phyloP scores from a whole-genome alignment of 2,329 filamentous ascomycete genomes.

The Aspergillus costaricaensis region DNA sequence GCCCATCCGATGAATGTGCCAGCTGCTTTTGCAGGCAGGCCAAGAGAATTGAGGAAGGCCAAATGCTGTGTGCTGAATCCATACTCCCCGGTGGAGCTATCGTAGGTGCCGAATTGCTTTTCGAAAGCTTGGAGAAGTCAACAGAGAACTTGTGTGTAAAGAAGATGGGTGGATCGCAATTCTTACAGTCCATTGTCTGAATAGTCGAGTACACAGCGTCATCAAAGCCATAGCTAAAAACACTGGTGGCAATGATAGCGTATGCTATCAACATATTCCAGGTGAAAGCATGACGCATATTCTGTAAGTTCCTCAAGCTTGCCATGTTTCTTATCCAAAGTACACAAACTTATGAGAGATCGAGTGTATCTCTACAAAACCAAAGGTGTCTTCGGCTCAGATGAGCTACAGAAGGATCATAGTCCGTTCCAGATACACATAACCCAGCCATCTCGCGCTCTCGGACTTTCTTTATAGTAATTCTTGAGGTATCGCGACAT shows the following conservation, averaged over 20 bases:
- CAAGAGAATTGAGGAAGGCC: constrained; percentile 2
- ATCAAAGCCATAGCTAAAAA: constrained; percentile 1
- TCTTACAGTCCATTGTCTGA: constrained; percentile 1
- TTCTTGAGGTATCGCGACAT: not conserved
- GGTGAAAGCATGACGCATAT: not conserved
- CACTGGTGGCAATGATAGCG: not conserved
- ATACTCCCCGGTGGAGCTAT: constrained; percentile 1
- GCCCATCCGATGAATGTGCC: not conserved
- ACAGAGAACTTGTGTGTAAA: no score
- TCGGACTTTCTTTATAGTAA: not conserved
- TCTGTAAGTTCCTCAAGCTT: not conserved
- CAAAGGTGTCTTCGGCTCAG: not conserved
- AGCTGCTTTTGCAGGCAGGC: not conserved
- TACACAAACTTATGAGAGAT: no score
- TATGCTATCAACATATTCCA: constrained; percentile 8
- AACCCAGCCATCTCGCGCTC: not conserved
- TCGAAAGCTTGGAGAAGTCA: not conserved
- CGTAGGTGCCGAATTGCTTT: not conserved
- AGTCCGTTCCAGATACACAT: not conserved
- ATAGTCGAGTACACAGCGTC: not conserved
- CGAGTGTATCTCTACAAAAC: not conserved
- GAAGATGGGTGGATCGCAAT: not conserved
- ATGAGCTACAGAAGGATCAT: not conserved
- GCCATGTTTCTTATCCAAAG: not conserved
- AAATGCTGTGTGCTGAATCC: not conserved